A percentile compares a stretch with the other conserved stretches of the same genome.
Evolutionary conservation across 2,329 filamentous ascomycete genomes (phyloP).

Genomic region (Aspergillus amoenus): DNA sequence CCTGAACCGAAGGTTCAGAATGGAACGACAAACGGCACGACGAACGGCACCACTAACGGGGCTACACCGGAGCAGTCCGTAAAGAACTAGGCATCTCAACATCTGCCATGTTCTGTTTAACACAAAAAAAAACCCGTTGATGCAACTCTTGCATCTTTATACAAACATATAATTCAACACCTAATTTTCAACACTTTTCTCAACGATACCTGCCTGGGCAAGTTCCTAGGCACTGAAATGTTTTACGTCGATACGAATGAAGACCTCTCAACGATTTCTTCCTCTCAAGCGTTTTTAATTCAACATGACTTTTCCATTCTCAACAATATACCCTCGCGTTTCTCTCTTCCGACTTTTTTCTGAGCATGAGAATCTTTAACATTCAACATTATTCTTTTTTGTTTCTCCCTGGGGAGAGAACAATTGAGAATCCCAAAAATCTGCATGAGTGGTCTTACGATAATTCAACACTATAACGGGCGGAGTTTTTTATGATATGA

Average conservation of each 20-base stretch:
- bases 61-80: constrained; percentile 11
- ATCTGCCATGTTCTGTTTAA: constrained; percentile 11
- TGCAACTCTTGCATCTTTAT: constrained; percentile 12
- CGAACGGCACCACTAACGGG: constrained; percentile 20
- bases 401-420: constrained; percentile 5
- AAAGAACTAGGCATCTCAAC: constrained; percentile 24
- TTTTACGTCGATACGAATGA: constrained; percentile 42
- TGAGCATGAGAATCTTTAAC: constrained; percentile 22
- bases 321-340: constrained; percentile 34
- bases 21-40: constrained; percentile 20
- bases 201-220: constrained; percentile 33
- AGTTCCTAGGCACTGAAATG: constrained; percentile 22
- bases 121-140: background rate
- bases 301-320: constrained; percentile 33
- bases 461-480: constrained; percentile 24
- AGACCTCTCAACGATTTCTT: constrained; percentile 45
- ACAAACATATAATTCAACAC: constrained; percentile 34
- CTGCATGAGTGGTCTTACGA: constrained; percentile 13
- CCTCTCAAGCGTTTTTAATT: constrained; percentile 38
- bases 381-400: constrained; percentile 10
- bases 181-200: constrained; percentile 40
- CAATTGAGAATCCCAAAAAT: constrained; percentile 1
- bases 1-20: constrained; percentile 22
- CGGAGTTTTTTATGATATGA: constrained; percentile 22
- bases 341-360: constrained; percentile 21